A percentile compares a stretch with the other conserved stretches of the same genome.
These are phyloP conservation scores for Artomyces pyxidatus DNA, from an alignment of 768 basidiomycete species.

Conservation along the genomic window DNA sequence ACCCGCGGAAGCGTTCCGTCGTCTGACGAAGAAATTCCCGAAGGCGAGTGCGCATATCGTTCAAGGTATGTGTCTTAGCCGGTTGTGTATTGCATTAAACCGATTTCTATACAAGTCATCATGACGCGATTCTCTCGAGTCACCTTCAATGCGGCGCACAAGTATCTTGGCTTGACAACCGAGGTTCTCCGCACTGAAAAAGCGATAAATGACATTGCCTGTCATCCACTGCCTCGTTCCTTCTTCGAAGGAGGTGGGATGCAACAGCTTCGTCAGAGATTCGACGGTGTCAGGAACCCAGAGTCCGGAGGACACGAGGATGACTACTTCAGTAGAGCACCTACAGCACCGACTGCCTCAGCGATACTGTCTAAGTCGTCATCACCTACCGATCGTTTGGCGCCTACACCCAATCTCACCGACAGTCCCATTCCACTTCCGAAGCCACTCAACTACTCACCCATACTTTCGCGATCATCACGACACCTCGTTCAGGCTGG, in stretches of 20 bases:
- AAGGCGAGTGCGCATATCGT: conserved; percentile 97
- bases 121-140: conserved; percentile 94
- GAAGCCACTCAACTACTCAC: conserved; percentile 12
- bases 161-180: conserved; percentile 88
- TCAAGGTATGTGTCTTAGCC: conserved; percentile 49
- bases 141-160: conserved; percentile 95
- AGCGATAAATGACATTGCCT: conserved; percentile 94
- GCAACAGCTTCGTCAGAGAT: conserved; percentile 83
- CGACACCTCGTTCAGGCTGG: conserved; percentile 67
- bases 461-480: conserved; percentile 26
- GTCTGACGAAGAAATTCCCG: conserved; percentile 92
- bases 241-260: conserved; percentile 94
- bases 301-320: conserved; percentile 33
- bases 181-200: conserved; percentile 96
- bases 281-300: conserved; percentile 42
- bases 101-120: conserved; percentile 47
- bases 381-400: conserved; percentile 2
- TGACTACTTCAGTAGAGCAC: conserved; percentile 43
- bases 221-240: conserved; percentile 82
- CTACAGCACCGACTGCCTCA: conserved; percentile 16
- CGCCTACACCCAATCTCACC: conserved; percentile 19
- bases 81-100: conserved; percentile 4
- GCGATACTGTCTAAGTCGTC: conserved; percentile 15
- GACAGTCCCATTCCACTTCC: conserved; percentile 19
- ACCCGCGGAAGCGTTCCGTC: conserved; percentile 92